Base-by-base conservation (phyloP, 2,329 filamentous ascomycete genomes). In the Chaetothyriales sp. region DNA sequence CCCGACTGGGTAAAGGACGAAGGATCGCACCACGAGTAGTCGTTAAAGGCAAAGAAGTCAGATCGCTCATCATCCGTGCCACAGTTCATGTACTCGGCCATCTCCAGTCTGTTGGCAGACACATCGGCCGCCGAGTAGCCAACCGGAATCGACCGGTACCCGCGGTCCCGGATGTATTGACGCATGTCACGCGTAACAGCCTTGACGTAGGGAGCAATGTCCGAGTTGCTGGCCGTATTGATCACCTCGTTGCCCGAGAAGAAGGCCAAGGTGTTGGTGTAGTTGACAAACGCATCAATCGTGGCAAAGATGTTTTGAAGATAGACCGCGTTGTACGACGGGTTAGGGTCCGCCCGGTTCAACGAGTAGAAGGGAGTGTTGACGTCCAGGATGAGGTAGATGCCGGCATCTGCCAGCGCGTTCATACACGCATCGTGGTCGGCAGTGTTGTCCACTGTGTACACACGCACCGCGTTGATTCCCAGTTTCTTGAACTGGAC, bases 51-150 rank as follows among this genome's bases (percentile, higher is more conserved):
- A 64, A 89, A 90, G 73, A 90, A 90, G 70, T 95, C 89, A 62
- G 83, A 86, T 61, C 89, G 83, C 72, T 84, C 81, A 58, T 89
- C 83, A 47, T 90, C 86, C 51, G 79, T 73, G 56, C 89, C 89
- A 66, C 89, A 95, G 78, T 95, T 95, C 82, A 95, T 88, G 77
- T 94, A 95, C 50, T 82, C 65, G 47, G 89, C 89, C 67, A 88
- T 88, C 72, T 95, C 80, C 71, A 85, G 80, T 62, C 89, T 86
- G 75, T 94, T 95, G 64, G 81, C 77, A 54, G 85, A 77, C 52
- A 95, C 85, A 70, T 95, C 89, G 55, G 89, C 89, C 48, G 77
- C 77, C 54, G 76, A 77, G 70, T 89, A 89, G 37, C 85, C 85
- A 51, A 89, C 83, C n/a, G 84, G 85, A 46, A 88, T 73, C 51